Conservation (phyloP, 73 alveolate species). For the Tetrahymena elliotti region DNA sequence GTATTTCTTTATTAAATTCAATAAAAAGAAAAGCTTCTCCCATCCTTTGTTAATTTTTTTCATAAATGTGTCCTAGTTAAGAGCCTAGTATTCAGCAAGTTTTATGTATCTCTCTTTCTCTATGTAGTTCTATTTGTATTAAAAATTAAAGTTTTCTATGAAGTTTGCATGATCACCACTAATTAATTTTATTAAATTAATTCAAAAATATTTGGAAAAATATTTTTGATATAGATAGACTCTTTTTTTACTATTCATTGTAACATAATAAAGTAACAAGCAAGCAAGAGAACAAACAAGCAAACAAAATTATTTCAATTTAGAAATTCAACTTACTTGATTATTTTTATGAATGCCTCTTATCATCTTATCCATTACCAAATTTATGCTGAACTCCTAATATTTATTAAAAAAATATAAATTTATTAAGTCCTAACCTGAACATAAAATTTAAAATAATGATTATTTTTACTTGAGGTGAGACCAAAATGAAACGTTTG, state of each 20-base stretch:
- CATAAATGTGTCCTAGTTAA: neutral
- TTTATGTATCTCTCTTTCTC: neutral
- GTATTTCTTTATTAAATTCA: neutral
- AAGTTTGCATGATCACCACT: neutral
- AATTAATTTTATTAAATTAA: neutral
- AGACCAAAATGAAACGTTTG: neutral
- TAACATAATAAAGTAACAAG: too few relatives aligned
- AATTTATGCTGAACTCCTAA: neutral
- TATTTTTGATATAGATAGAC: too few relatives aligned
- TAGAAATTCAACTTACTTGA: neutral
- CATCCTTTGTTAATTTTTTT: neutral
- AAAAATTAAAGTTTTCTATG: neutral
- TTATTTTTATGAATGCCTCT: neutral
- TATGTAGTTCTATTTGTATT: neutral
- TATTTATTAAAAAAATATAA: neutral
- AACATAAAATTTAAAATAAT: neutral
- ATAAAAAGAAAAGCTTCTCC: neutral
- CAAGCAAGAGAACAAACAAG: neutral
- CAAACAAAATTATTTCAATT: neutral
- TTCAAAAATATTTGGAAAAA: neutral
- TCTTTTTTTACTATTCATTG: too few relatives aligned
- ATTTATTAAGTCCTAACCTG: too few relatives aligned
- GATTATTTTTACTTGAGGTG: neutral
- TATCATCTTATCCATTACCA: neutral
- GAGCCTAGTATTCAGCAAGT: neutral